These are phyloP conservation scores for Alectoria sarmentosa DNA, from an alignment of 495 filamentous ascomycete species.

Conservation along the genomic window DNA sequence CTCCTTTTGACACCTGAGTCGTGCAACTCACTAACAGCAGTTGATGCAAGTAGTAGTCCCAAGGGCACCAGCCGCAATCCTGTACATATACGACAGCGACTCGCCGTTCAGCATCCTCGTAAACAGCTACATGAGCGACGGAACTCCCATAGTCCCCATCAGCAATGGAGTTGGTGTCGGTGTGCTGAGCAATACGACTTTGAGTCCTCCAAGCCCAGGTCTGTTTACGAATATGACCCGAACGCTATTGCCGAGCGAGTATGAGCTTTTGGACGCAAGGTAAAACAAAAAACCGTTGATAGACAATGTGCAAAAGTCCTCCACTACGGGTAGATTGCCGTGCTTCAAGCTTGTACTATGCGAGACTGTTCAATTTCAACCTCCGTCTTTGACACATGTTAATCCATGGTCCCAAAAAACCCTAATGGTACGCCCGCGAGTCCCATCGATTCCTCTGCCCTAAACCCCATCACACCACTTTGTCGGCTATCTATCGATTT, in stretches of 20 bases:
- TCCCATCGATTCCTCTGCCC: too few species aligned
- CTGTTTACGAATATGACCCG: not conserved
- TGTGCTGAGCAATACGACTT: not conserved
- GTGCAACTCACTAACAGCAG: not conserved
- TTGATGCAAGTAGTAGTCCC: not conserved
- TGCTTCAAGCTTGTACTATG: too few species aligned
- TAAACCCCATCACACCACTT: too few species aligned
- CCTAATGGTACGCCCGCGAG: too few species aligned
- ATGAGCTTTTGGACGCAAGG: not conserved
- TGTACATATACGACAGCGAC: slow-evolving; percentile 6
- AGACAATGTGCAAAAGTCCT: too few species aligned
- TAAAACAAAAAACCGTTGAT: not conserved
- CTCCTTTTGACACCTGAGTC: not conserved
- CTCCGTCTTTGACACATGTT: too few species aligned
- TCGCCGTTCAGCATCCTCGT: not conserved
- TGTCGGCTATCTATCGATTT: too few species aligned
- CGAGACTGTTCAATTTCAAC: too few species aligned
- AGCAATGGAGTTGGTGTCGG: not conserved
- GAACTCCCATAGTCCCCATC: slow-evolving; percentile 38
- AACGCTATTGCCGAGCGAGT: not conserved
- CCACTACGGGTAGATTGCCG: too few species aligned
- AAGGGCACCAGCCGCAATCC: not conserved
- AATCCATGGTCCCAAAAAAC: too few species aligned
- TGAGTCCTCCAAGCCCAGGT: not conserved
- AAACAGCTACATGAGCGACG: slow-evolving; percentile 6